Base-by-base conservation (phyloP, 148 eudicot genomes). In the Rhododendron ovatum region DNA sequence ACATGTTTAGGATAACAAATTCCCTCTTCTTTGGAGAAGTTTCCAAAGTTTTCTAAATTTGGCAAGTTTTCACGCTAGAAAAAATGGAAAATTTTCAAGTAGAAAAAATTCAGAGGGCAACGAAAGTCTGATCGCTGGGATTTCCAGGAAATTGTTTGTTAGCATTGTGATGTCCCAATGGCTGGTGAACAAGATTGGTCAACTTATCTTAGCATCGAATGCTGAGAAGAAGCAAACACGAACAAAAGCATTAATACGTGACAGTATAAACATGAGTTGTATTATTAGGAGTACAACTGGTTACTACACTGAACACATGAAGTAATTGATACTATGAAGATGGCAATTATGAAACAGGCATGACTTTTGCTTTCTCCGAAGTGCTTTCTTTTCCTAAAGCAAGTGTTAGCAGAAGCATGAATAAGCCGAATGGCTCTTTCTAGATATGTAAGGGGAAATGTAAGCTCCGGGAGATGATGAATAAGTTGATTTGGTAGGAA, bases 371-470 rank as follows among this genome's bases (percentile, higher is more conserved):
- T 39, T 39, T 7, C 26, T 24, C 47, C 10, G 26, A 35, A 75
- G 2, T 15, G n/a, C 53, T 22, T 63, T 26, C 11, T 37, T 57
- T 41, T 83, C 39, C 30, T 4, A 2, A 41, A 2, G 59, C 57
- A 47, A 80, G 83, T 15, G 80, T 74, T 75, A 88, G 78, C 91
- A 90, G 71, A 86, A 90, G 82, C 91, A 90, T 5, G 90, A 86
- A 82, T 86, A 80, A 5, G 91, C 91, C 8, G 61, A 50, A 45
- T 90, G 90, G 71, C 37, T 90, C 50, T 78, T 90, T 51, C 48
- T 86, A 1, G 90, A 80, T 79, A 90, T 82, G 35, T 84, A 90
- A 15, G 86, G 86, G 35, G 90, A 88, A 18, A 78, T 41, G 51
- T 88, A 85, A 48, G 83, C 87, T 0, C 9, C 65, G 0, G 84